Evolutionary conservation across 1,139 yeast species (phyloP).

Genomic region (Candida sanyaensis): DNA sequence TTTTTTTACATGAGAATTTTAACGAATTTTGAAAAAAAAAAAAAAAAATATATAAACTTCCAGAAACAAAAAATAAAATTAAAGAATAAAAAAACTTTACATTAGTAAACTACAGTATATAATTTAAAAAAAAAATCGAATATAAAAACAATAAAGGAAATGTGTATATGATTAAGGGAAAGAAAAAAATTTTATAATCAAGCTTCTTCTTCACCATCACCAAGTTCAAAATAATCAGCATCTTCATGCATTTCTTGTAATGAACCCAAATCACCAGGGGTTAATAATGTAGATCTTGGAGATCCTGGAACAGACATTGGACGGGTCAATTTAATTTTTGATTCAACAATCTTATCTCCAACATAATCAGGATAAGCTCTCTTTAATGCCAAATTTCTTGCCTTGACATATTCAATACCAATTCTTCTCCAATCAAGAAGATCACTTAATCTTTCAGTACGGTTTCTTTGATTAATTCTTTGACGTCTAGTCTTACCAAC

Average conservation of each 20-base stretch:
- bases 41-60: neutral
- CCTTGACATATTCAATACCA: constrained; percentile 96
- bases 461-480: constrained; percentile 95
- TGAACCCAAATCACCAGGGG: constrained; percentile 98
- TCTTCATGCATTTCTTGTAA: constrained; percentile 75
- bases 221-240: constrained; percentile 81
- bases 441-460: constrained; percentile 93
- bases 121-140: neutral
- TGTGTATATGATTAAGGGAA: neutral
- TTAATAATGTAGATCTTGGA: constrained; percentile 73
- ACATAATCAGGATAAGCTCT: constrained; percentile 93
- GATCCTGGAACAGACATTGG: constrained; percentile 97
- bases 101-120: constrained; percentile 2
- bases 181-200: neutral
- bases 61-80: constrained; percentile 18
- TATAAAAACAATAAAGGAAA: neutral
- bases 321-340: constrained; percentile 74
- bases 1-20: too few relatives aligned
- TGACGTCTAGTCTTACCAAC: constrained; percentile 90
- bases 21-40: neutral
- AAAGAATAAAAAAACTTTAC: too few relatives aligned
- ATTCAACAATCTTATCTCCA: constrained; percentile 62
- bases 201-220: constrained; percentile 46
- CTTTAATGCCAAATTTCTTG: constrained; percentile 86
- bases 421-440: constrained; percentile 95